Base-by-base conservation (phyloP, 2,329 filamentous ascomycete species). In the Penicillium paneum region DNA sequence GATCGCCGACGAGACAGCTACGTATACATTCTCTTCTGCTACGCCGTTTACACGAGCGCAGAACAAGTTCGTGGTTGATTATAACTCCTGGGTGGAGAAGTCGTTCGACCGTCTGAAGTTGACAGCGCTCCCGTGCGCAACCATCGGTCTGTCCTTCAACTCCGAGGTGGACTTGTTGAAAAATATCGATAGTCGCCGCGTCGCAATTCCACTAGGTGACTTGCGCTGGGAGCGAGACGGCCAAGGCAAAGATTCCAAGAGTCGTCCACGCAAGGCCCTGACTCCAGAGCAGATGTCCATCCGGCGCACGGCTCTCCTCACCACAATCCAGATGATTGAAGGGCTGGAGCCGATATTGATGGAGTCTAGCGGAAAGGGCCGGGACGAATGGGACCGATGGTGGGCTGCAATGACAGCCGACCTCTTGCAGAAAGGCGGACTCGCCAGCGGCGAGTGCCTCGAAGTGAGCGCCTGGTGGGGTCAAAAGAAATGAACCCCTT, bases 381-480 rank as follows among this genome's bases (percentile, higher is more conserved):
- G 89, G 67, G 91, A 96, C 63, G 92, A 97, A 75, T 97, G 91
- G 91, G 89, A 95, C 71, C 80, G 85, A 39, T 97, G 92, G 92
- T 85, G 89, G 75, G 85, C 87, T 38, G 90, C 87, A 72, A 90
- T 96, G 88, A 93, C 91, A 81, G 83, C 84, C 43, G 88, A 94
- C 72, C 74, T 97, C 66, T 81, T 96, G 67, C 85, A 88, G 70
- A 87, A 93, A 57, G 86, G 85, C 51, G 89, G 90, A 19, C 87
- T 89, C 17, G 85, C 83, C 44, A 91, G 85, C 78, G 91, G 92
- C 44, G 92, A 97, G 73, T 96, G 91, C 72, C 76, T 97, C 19
- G 84, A 87, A 71, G 73, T 85, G 55, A 84, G 83, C 40, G 81
- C 83, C 15, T 86, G 83, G 83, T 86, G 83, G 83, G 83, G 81